A percentile compares a stretch with the other conserved stretches of the same genome.
These are phyloP conservation scores for Paecilomyces niveus DNA, from an alignment of 2,329 filamentous ascomycete genomes.

Conservation along the genomic window DNA sequence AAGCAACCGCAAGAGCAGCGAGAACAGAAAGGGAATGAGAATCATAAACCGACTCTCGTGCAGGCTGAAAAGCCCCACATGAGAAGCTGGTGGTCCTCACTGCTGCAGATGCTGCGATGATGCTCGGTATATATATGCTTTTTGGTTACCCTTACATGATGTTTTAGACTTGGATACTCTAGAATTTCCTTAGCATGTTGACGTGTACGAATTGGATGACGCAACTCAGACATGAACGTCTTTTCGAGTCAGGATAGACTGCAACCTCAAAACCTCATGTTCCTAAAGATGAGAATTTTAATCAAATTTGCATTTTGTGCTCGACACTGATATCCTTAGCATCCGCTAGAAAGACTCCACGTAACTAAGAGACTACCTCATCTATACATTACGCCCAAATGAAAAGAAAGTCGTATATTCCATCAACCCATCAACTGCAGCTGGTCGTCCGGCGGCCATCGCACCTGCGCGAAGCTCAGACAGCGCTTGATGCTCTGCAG, in stretches of 20 bases:
- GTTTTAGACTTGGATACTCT: neutral
- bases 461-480: constrained; percentile 89
- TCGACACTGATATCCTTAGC: neutral
- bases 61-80: constrained; percentile 4
- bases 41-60: constrained; percentile 10
- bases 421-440: constrained; percentile 83
- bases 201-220: neutral
- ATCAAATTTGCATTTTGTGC: neutral
- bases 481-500: constrained; percentile 97
- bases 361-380: neutral
- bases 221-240: neutral
- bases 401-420: neutral
- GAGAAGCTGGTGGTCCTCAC: constrained; percentile 14
- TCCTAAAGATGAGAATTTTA: neutral
- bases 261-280: neutral
- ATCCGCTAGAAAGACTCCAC: neutral
- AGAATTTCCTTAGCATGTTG: neutral
- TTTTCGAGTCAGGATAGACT: neutral
- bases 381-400: neutral
- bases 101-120: constrained; percentile 11
- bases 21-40: constrained; percentile 11
- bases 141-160: neutral
- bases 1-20: neutral
- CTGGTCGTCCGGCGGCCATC: constrained; percentile 90
- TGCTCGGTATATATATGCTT: constrained; percentile 2